Evolutionary conservation across 371 early-diverging fungal genomes (phyloP).

Genomic region (Rhizopus delemar): DNA sequence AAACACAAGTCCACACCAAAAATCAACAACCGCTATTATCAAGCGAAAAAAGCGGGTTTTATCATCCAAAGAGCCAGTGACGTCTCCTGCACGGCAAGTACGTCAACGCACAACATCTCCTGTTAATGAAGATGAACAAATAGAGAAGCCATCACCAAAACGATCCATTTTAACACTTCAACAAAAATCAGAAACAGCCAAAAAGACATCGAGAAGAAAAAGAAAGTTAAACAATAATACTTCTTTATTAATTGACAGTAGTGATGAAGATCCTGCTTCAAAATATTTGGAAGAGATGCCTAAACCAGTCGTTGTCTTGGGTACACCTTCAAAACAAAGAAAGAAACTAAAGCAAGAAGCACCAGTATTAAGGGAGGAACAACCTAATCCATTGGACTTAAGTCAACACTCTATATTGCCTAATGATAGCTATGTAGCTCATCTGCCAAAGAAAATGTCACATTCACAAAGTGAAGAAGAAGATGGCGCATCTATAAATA

Average conservation of each 20-base stretch:
- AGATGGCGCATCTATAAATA: not conserved
- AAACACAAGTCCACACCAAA: no score
- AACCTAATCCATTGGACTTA: constrained; percentile 7
- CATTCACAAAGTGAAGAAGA: not conserved
- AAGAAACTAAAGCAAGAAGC: not conserved
- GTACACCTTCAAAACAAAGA: constrained; percentile 9
- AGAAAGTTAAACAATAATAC: constrained; percentile 6
- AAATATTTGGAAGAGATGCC: constrained; percentile 3
- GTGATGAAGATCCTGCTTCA: constrained; percentile 1
- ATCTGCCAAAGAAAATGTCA: constrained; percentile 6
- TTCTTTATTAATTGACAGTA: not conserved
- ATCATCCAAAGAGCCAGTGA: no score
- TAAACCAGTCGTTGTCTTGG: not conserved
- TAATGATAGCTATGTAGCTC: constrained; percentile 16
- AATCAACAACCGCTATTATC: no score
- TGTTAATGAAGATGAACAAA: no score
- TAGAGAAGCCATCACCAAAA: not conserved
- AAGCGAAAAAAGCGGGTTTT: no score
- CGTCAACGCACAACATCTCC: not conserved
- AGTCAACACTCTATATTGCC: constrained; percentile 21
- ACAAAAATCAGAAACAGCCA: not conserved
- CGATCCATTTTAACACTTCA: constrained; percentile 3
- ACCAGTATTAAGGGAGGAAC: not conserved
- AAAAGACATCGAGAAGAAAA: not conserved
- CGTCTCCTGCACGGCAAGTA: not conserved